Base-by-base conservation (phyloP, 768 basidiomycete species). In the Xerocomellus amylosporus region DNA sequence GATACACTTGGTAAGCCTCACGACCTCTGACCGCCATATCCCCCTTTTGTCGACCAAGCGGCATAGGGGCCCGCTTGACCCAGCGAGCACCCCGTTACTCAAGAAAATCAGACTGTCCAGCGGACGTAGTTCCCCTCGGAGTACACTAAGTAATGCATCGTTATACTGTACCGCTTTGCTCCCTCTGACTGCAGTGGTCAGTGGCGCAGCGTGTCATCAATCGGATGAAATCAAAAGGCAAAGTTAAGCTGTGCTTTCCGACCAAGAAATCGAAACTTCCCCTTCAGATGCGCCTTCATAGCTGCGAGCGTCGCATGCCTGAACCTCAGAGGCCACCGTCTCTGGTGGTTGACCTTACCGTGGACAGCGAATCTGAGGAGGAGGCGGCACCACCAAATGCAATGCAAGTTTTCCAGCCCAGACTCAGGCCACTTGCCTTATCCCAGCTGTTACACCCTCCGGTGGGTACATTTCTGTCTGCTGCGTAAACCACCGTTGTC, bases 131-230 rank as follows among this genome's bases (percentile, higher is more conserved):
- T 56, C 54, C 12, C 54, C 62, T 8, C 59, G 53, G 24, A 55
- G 54, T n/a, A 51, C 58, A 13, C 46, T 64, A 37, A 71, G 67
- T 71, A 59, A 57, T 41, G 30, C 17, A 8, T 24, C 36, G 10
- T 37, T 48, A 2, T 45, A 22, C n/a, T 13, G 38, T 39, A 6
- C 8, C 13, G 2, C 17, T 24, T 44, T 49, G 1, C n/a, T 24
- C 28, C 50, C 26, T 31, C 57, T 59, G 47, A 66, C 40, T 37
- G 41, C 2, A 15, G 38, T 39, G 43, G 26, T 50, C 24, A 69
- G 67, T 69, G 67, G 64, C 67, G 13, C 62, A 58, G 20, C 62
- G 52, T 30, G 51, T 66, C n/a, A 68, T 68, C 31, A 59, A 52
- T 8, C 52, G 49, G 45, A 67, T 69, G 64, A 61, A 53, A 40